Evolutionary conservation across 495 filamentous ascomycete genomes (phyloP), one percentile per base, ranked within the genome.

Genomic region (Acidomyces sp.): DNA sequence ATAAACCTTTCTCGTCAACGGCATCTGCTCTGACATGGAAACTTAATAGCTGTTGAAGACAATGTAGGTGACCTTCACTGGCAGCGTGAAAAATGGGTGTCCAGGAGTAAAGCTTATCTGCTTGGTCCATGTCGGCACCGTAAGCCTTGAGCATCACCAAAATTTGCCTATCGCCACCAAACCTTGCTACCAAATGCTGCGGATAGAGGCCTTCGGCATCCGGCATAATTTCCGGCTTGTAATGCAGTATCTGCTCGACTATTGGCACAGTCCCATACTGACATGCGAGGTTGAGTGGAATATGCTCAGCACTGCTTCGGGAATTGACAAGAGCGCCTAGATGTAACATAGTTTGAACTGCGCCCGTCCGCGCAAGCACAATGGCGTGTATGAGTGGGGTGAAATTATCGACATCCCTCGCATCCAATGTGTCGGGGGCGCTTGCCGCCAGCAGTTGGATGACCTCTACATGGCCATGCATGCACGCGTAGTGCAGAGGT

Each of bases 171-270:
- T 74, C 82, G 50, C 82, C 76, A 4, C 85, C 86, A 33, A 87
- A 92, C 20, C 90, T 74, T 12, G 92, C 92, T 7, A 96, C 88
- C 41, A 95, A 76, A 61, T 97, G 90, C 54, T 97, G 90, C n/a
- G 90, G 90, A 57, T 84, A 96, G 4, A 97, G 70, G 0, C 90
- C 90, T 64, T 96, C 92, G 1, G 90, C 92, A 61, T 97, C 90
- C 7, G 90, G 77, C 9, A 94, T 64, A 39, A 97, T 72, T 36
- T 66, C 63, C 10, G 88, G 85, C 5, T 75, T 71, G 37, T 80
- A 72, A 53, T 85, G 75, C 19, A 97, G 70, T 3, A 97, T 71
- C 39, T 92, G 70, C 52, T 82, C 73, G 16, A 87, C 85, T 44
- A 93, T 93, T 2, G 72, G 67, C 24, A 80, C 64, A 1, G 83